phyloP scores from a whole-genome alignment of 805 yeast species.

The Kluyveromyces starmeri region DNA sequence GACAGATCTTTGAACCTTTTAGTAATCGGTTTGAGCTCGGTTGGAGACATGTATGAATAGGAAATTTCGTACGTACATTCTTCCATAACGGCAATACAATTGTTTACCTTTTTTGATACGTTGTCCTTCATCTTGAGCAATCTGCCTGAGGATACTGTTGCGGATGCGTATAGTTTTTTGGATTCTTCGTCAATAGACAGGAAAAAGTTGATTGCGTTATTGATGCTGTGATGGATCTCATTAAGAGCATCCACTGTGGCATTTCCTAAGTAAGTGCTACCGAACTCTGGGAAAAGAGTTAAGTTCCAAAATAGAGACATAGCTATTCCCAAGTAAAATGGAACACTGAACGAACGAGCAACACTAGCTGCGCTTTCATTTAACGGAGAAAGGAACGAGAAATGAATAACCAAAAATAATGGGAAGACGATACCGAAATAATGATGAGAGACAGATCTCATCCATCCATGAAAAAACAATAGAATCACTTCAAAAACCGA shows the following conservation, averaged over 20 bases:
- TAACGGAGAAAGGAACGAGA: constrained; percentile 35
- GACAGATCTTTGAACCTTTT: constrained; percentile 27
- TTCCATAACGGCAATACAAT: constrained; percentile 33
- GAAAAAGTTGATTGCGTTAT: constrained; percentile 33
- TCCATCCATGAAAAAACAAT: constrained; percentile 42
- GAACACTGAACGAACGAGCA: constrained; percentile 33
- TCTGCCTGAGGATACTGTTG: constrained; percentile 25
- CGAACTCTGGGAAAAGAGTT: constrained; percentile 42
- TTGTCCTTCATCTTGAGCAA: constrained; percentile 29
- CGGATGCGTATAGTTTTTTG: constrained; percentile 13
- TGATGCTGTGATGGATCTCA: constrained; percentile 33
- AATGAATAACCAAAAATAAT: constrained; percentile 42
- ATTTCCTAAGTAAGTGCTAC: constrained; percentile 40
- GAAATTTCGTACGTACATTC: constrained; percentile 44
- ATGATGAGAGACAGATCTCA: constrained; percentile 39
- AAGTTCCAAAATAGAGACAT: constrained; percentile 37
- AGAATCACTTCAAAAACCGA: constrained; percentile 38
- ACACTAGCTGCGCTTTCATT: constrained; percentile 24
- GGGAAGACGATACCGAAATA: constrained; percentile 41
- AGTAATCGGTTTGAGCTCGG: constrained; percentile 30
- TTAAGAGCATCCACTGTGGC: constrained; percentile 33
- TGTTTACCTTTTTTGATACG: constrained; percentile 28
- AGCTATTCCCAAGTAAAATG: constrained; percentile 39
- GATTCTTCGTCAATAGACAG: constrained; percentile 19
- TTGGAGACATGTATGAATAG: constrained; percentile 39